Conservation (phyloP, 2,329 filamentous ascomycete genomes). For the Nakataea oryzae region DNA sequence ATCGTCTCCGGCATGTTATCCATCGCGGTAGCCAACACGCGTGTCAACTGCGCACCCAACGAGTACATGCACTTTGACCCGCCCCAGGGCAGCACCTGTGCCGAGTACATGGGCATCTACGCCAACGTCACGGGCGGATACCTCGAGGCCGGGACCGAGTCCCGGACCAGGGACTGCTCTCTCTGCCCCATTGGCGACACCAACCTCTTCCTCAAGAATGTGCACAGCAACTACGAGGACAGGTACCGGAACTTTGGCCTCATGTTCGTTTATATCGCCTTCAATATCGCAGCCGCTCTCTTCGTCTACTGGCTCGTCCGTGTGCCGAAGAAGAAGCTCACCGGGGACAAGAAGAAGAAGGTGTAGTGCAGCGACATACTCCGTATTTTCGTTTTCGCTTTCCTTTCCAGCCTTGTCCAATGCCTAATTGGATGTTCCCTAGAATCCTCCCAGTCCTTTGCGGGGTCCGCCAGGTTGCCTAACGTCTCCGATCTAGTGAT, state of each 20-base stretch:
- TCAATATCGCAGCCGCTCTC: conserved; percentile 35
- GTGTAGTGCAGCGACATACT: background rate
- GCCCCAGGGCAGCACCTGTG: conserved; percentile 52
- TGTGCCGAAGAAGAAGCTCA: conserved; percentile 13
- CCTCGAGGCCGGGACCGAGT: conserved; percentile 24
- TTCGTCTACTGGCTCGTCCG: conserved; percentile 32
- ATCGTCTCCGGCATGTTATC: conserved; percentile 57
- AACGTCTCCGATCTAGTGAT: too few relatives aligned
- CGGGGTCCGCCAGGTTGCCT: too few relatives aligned
- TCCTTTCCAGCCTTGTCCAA: background rate
- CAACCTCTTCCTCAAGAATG: conserved; percentile 21
- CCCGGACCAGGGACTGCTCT: conserved; percentile 16
- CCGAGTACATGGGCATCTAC: conserved; percentile 49
- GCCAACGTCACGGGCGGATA: conserved; percentile 36
- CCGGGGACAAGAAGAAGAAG: conserved; percentile 7
- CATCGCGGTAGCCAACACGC: conserved; percentile 48
- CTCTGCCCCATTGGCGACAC: conserved; percentile 17
- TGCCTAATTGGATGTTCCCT: background rate
- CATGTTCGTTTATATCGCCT: conserved; percentile 36
- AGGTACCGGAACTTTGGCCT: conserved; percentile 44
- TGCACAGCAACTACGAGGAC: conserved; percentile 30
- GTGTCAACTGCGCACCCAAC: conserved; percentile 36
- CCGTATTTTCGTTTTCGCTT: background rate
- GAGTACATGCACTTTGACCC: conserved; percentile 58
- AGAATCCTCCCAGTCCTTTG: too few relatives aligned